phyloP scores from a whole-genome alignment of 352 stramenopile genomes.

The Phytophthora nicotianae region DNA sequence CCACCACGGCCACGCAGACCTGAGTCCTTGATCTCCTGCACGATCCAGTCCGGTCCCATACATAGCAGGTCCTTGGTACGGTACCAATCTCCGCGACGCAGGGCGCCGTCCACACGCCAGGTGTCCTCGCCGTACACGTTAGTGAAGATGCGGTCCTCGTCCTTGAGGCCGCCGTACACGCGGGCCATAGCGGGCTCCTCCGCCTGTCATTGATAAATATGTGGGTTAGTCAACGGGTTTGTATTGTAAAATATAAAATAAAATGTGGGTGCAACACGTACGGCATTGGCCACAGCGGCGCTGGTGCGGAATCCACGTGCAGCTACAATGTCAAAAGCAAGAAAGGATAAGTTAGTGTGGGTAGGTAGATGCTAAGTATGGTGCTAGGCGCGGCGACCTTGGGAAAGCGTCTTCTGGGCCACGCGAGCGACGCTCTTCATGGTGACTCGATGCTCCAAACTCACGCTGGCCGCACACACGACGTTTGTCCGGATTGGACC shows the following conservation, averaged over 20 bases:
- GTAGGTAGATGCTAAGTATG: neutral
- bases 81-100: conserved; percentile 97
- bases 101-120: conserved; percentile 82
- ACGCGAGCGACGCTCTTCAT: conserved; percentile 48
- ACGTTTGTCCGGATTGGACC: conserved; percentile 20
- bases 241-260: neutral
- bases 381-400: conserved; percentile 16
- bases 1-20: conserved; percentile 97
- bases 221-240: neutral
- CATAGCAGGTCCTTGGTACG: conserved; percentile 97
- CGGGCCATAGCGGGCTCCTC: conserved; percentile 70
- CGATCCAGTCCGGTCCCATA: conserved; percentile 99
- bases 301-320: conserved; percentile 48
- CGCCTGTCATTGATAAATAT: conserved; percentile 20
- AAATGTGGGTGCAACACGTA: conserved; percentile 18
- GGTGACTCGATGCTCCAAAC: conserved; percentile 22
- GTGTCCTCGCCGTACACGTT: conserved; percentile 99
- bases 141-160: conserved; percentile 99
- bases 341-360: neutral
- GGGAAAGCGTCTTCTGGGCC: conserved; percentile 37
- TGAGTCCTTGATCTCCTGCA: conserved; percentile 99
- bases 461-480: conserved; percentile 26
- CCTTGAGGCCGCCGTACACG: conserved; percentile 95
- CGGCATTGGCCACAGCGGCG: conserved; percentile 41
- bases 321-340: conserved; percentile 2